Conservation (phyloP, 768 basidiomycete genomes). For the Cantharellus cinnabarinus region DNA sequence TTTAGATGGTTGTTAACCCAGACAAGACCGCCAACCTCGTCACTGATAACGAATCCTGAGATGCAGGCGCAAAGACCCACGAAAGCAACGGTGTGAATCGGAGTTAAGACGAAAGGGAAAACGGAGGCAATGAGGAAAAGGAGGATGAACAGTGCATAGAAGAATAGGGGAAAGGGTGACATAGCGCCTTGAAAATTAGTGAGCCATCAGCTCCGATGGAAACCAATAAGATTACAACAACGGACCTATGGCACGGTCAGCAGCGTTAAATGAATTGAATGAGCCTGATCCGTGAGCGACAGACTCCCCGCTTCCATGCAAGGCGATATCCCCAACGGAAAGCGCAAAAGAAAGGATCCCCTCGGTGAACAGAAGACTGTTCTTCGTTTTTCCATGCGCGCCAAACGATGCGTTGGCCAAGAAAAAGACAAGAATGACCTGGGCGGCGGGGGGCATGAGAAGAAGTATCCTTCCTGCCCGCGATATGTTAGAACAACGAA, state of each 20-base stretch:
- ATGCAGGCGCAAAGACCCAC: background rate
- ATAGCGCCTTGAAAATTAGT: background rate
- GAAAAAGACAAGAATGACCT: background rate
- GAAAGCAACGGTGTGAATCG: background rate
- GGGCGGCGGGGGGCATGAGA: background rate
- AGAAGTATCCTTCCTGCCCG: background rate
- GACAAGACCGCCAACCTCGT: background rate
- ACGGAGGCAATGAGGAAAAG: background rate
- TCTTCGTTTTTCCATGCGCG: background rate
- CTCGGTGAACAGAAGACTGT: background rate
- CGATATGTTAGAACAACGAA: background rate
- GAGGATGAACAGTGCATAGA: background rate
- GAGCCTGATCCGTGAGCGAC: background rate
- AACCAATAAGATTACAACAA: background rate
- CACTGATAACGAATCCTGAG: background rate
- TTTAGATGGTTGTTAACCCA: background rate
- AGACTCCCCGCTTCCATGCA: background rate
- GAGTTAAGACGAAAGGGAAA: background rate
- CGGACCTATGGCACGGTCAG: background rate
- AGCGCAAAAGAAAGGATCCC: background rate
- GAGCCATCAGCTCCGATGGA: background rate
- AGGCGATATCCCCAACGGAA: background rate
- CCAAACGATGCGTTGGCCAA: background rate
- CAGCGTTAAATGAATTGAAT: background rate
- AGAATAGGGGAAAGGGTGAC: background rate